Percentiles rank a stretch among this genome's conserved stretches.
Conservation (phyloP, 163 green algal species). For the Trebouxiophyceae sp. region DNA sequence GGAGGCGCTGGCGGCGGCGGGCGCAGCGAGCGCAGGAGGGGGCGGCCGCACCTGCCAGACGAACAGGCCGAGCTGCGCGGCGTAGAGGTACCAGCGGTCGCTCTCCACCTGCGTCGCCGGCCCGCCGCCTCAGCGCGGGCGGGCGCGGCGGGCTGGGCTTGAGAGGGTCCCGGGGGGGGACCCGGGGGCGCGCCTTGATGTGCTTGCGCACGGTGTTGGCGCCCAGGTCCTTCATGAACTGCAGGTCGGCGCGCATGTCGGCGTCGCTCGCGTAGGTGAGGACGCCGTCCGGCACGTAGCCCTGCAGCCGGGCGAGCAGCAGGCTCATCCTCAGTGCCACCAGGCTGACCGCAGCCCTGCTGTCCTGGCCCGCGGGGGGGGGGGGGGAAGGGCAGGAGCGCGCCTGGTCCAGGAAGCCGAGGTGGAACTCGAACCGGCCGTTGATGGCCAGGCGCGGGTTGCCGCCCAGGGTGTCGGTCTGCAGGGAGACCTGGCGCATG, state of each 20-base stretch:
- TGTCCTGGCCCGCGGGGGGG: no score
- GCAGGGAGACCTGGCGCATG: slow-evolving; percentile 20
- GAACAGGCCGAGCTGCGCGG: no score
- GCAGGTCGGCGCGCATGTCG: slow-evolving; percentile 15
- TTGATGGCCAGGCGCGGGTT: slow-evolving; percentile 12
- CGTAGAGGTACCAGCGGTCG: no score
- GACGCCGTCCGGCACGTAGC: slow-evolving; percentile 25
- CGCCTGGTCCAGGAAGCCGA: slow-evolving; percentile 23
- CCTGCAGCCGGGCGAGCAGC: slow-evolving; percentile 4
- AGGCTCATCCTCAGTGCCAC: neutral
- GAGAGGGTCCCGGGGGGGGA: no score
- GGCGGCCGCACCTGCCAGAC: no score
- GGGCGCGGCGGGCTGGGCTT: no score
- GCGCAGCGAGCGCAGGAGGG: no score
- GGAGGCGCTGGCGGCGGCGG: no score
- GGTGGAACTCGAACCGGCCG: slow-evolving; percentile 17
- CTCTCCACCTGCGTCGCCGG: no score
- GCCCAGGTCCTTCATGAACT: slow-evolving; percentile 18
- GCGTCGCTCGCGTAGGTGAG: slow-evolving; percentile 18
- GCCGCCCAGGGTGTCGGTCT: neutral
- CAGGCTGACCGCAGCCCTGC: no score
- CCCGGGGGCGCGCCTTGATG: slow-evolving; percentile 30
- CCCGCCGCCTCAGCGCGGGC: no score
- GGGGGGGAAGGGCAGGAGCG: neutral
- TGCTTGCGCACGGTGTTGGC: slow-evolving; percentile 31